Evolutionary conservation across 176 grass and related monocot species (phyloP), one percentile per base, ranked within the genome.

Genomic region (Aegilops tauschii): DNA sequence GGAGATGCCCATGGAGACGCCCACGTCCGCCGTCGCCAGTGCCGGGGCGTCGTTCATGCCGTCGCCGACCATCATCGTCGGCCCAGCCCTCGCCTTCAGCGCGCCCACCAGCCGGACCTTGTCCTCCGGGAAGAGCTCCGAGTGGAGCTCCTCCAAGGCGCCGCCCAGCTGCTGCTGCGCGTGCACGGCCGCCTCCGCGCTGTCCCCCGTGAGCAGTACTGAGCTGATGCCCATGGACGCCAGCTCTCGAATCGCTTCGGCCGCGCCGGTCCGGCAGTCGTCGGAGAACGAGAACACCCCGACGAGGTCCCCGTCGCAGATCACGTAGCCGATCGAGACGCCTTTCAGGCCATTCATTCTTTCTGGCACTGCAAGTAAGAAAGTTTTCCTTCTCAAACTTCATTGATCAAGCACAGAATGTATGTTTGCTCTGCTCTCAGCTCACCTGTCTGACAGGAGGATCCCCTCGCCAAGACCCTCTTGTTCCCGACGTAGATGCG

Each of bases 1-100:
- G 16, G 97, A 99, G 65, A 99, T 68, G 31, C 97, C 97, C 97
- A 99, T 99, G 12, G 97, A 84, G 16, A 97, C 77, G 47, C 93
- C 91, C 40, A 95, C 91, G 70, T 91, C 87, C 5, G 90, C 89
- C 67, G 18, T 14, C 2, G 95, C 92, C 36, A 97, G 84, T 62
- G 95, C 95, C 0, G 95, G 90, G 16, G 95, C 90, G 49, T 97
- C 95, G 49, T 97, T 97, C 82, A 97, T 91, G 17, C 95, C 91
- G 74, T 97, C 93, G 16, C 95, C 95, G 13, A 95, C 88, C 93
- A 97, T 93, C 79, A 92, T 52, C 23, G 91, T 97, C 36, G 84
- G 64, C 5, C 93, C 93, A 1, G 16, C 32, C 9, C 58, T 66
- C 0, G 21, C 62, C 84, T 91, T 91, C 0, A 97, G 73, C 0